These are phyloP conservation scores for Scalesia atractyloides DNA, from an alignment of 129 eudicot genomes.

Conservation along the genomic window DNA sequence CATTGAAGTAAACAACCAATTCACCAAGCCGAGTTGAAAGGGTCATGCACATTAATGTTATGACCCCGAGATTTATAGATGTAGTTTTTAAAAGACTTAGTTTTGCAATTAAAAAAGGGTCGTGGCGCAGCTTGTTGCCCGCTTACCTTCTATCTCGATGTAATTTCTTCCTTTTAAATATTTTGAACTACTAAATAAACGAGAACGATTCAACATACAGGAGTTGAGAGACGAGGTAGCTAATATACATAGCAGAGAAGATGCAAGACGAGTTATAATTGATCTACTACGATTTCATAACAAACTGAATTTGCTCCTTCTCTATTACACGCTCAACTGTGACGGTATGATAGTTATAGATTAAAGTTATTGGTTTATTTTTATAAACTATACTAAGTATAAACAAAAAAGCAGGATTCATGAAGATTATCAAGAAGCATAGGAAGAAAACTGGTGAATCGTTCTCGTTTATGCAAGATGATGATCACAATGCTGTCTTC, in stretches of 20 bases:
- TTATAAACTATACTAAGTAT: conserved; percentile 1
- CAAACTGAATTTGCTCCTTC: conserved; percentile 44
- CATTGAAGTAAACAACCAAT: too few relatives aligned
- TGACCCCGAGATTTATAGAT: too few relatives aligned
- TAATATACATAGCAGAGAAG: conserved; percentile 18
- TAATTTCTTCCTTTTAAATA: too few relatives aligned
- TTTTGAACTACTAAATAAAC: too few relatives aligned
- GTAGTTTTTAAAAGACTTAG: too few relatives aligned
- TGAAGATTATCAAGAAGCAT: conserved; percentile 48
- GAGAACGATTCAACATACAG: conserved; percentile 2
- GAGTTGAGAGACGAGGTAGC: conserved; percentile 30
- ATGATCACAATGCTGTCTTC: conserved; percentile 33
- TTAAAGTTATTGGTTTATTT: conserved; percentile 4
- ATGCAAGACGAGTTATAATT: conserved; percentile 20
- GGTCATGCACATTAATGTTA: too few relatives aligned
- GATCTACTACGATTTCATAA: conserved; percentile 42
- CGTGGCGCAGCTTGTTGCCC: too few relatives aligned
- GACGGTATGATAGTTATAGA: conserved; percentile 27
- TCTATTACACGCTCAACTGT: conserved; percentile 43
- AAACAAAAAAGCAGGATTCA: conserved; percentile 30
- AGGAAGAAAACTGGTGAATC: conserved; percentile 45
- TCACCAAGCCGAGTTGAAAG: too few relatives aligned
- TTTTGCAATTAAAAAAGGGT: too few relatives aligned
- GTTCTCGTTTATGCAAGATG: conserved; percentile 27
- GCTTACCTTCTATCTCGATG: too few relatives aligned